phyloP scores from a whole-genome alignment of 2,329 filamentous ascomycete species.

The Pyricularia grisea region DNA sequence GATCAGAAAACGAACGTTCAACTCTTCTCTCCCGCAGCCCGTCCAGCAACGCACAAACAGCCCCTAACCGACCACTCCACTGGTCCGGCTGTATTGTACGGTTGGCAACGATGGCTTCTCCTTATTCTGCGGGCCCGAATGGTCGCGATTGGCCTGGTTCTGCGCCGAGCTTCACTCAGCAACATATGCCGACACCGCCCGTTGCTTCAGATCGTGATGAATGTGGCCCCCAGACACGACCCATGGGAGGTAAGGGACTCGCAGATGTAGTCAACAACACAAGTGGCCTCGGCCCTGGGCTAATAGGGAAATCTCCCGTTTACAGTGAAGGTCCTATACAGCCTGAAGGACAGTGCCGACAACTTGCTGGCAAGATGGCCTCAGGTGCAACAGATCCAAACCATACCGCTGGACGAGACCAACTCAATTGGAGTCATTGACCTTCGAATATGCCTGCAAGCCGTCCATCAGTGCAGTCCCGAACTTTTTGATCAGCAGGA shows the following conservation, averaged over 20 bases:
- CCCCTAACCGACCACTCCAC: background rate
- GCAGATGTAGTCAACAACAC: background rate
- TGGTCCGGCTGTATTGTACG: background rate
- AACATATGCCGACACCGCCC: background rate
- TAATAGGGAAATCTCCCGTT: background rate
- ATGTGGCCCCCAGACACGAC: slow-evolving; percentile 18
- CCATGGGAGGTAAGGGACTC: slow-evolving; percentile 21
- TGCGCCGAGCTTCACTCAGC: background rate
- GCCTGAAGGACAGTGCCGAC: slow-evolving; percentile 78
- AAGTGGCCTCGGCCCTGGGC: background rate
- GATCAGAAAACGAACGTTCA: background rate
- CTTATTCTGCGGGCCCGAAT: background rate
- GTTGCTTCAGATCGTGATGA: slow-evolving; percentile 15
- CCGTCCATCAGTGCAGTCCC: slow-evolving; percentile 69
- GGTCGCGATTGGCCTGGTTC: background rate
- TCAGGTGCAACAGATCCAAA: slow-evolving; percentile 69
- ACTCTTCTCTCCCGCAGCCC: background rate
- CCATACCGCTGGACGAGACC: slow-evolving; percentile 69
- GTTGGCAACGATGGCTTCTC: slow-evolving; percentile 1
- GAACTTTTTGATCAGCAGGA: slow-evolving; percentile 67
- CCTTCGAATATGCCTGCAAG: slow-evolving; percentile 76
- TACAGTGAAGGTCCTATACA: slow-evolving; percentile 92
- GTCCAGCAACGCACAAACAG: background rate
- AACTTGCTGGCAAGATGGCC: slow-evolving; percentile 85
- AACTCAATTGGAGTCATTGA: slow-evolving; percentile 82